Percentiles rank a stretch among this genome's conserved stretches.
Evolutionary conservation across 192 early-diverging fungal genomes (phyloP).

Genomic region (Paraglomus brasilianum): DNA sequence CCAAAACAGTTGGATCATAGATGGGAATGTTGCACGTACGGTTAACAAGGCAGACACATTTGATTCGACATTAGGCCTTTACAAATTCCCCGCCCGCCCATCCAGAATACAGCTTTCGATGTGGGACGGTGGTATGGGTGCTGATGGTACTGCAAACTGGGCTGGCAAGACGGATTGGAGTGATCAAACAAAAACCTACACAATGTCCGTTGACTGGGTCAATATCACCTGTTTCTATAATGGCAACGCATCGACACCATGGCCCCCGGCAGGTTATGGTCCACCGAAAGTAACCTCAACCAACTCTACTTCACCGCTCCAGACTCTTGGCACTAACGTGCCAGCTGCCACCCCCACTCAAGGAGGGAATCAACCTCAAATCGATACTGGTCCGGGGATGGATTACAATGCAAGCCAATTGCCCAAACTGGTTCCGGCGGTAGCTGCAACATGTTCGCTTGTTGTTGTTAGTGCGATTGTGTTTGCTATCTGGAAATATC

Average conservation of each 20-base stretch:
- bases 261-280: slow-evolving; percentile 40
- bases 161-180: slow-evolving; percentile 62
- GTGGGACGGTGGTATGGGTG: slow-evolving; percentile 64
- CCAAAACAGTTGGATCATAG: slow-evolving; percentile 25
- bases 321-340: too few relatives aligned
- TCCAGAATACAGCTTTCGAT: slow-evolving; percentile 56
- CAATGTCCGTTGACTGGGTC: slow-evolving; percentile 40
- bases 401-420: background rate
- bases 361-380: slow-evolving; percentile 1
- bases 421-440: background rate
- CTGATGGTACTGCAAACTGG: slow-evolving; percentile 51
- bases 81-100: slow-evolving; percentile 53
- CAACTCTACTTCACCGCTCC: too few relatives aligned
- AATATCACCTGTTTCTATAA: slow-evolving; percentile 33
- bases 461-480: background rate
- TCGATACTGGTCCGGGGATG: background rate
- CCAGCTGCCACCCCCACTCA: slow-evolving; percentile 31
- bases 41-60: slow-evolving; percentile 33
- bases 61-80: slow-evolving; percentile 3
- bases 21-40: slow-evolving; percentile 40
- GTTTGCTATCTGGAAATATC: background rate
- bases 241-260: slow-evolving; percentile 30
- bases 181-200: slow-evolving; percentile 44
- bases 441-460: background rate
- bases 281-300: slow-evolving; percentile 16